Evolutionary conservation across 1,284 basidiomycete species (phyloP).

Genomic region (Sanguinoderma infundibulare): DNA sequence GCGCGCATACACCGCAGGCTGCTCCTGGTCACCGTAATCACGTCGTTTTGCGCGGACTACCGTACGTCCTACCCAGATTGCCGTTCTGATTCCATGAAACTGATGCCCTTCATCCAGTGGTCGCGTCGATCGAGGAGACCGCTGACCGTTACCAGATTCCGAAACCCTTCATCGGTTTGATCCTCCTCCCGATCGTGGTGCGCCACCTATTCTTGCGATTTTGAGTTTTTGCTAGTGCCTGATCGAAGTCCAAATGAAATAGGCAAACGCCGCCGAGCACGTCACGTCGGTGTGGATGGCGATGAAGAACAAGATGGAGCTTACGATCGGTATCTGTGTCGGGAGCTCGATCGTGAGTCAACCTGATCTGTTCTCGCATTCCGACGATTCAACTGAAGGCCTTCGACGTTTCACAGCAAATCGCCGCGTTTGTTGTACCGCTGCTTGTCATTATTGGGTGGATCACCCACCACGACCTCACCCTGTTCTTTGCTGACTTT

Average conservation of each 20-base stretch:
- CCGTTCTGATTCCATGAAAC: background rate
- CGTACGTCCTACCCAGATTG: conserved; percentile 44
- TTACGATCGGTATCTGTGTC: conserved; percentile 88
- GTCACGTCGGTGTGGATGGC: conserved; percentile 92
- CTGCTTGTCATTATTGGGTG: conserved; percentile 85
- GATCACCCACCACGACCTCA: conserved; percentile 81
- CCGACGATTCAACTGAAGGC: background rate
- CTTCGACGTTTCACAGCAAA: conserved; percentile 63
- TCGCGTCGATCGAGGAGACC: conserved; percentile 90
- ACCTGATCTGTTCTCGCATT: background rate
- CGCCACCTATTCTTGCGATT: conserved; percentile 31
- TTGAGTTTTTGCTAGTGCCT: background rate
- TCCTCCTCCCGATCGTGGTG: conserved; percentile 76
- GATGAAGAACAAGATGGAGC: conserved; percentile 84
- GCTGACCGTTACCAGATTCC: conserved; percentile 81
- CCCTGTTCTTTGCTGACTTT: conserved; percentile 83
- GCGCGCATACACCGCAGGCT: conserved; percentile 43
- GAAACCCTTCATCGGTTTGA: conserved; percentile 81
- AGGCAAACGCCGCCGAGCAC: conserved; percentile 83
- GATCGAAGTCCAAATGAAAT: background rate
- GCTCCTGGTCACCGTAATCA: conserved; percentile 74
- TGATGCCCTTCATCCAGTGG: conserved; percentile 52
- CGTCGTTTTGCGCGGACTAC: conserved; percentile 87
- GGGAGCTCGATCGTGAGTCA: conserved; percentile 83
- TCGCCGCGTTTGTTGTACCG: conserved; percentile 87